Evolutionary conservation across 23 red algal genomes (phyloP).

Genomic region (Gracilaria caudata): DNA sequence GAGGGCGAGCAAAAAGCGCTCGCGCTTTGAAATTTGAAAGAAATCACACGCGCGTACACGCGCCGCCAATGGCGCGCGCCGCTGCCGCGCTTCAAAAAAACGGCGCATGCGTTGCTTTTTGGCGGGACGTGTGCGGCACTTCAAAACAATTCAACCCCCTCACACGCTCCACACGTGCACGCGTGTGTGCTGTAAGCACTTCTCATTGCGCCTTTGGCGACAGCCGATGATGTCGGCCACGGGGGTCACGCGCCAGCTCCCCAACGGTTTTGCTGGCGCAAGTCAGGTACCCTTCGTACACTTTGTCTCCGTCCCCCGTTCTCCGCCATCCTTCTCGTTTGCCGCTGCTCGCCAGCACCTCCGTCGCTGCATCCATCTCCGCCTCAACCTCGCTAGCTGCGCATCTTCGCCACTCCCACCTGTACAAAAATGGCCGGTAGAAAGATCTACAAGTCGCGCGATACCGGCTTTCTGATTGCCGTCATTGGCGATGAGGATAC

Average conservation of each 20-base stretch:
- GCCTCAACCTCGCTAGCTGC: not conserved
- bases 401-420: not conserved
- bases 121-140: constrained; percentile 11
- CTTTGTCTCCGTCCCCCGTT: not conserved
- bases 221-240: too few species aligned
- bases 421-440: constrained; percentile 27
- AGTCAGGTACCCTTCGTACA: not conserved
- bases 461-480: constrained; percentile 81
- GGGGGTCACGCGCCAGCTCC: too few species aligned
- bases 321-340: not conserved
- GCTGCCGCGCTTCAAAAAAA: not conserved
- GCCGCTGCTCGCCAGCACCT: too few species aligned
- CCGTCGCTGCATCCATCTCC: too few species aligned
- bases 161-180: not conserved
- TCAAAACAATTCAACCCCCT: too few species aligned
- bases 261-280: constrained; percentile 17
- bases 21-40: constrained; percentile 25
- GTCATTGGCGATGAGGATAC: constrained; percentile 98
- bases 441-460: constrained; percentile 60
- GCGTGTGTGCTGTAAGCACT: too few species aligned
- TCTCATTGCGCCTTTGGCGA: too few species aligned
- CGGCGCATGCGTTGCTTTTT: not conserved
- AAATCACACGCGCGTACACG: too few species aligned
- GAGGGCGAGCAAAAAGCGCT: too few species aligned
- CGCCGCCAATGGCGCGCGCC: not conserved